These are phyloP conservation scores for Fusarium protoensiforme DNA, from an alignment of 2,329 filamentous ascomycete genomes.

Conservation along the genomic window DNA sequence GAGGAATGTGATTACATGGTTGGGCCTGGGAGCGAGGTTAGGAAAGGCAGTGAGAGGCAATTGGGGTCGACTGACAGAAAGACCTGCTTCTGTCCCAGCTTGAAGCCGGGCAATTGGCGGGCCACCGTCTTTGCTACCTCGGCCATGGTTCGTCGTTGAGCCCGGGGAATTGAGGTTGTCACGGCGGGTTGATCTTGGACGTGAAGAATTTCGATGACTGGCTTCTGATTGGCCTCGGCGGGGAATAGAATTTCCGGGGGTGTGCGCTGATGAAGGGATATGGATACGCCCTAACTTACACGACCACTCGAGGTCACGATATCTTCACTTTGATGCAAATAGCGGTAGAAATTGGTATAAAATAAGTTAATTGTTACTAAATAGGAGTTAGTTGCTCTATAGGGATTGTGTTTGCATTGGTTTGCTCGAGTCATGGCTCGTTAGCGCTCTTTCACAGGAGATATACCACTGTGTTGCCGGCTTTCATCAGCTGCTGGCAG, in stretches of 20 bases:
- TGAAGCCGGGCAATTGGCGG: constrained; percentile 56
- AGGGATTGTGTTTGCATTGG: not conserved
- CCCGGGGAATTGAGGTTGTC: constrained; percentile 36
- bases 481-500: constrained; percentile 9
- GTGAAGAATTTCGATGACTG: constrained; percentile 46
- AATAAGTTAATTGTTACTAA: not conserved
- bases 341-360: not conserved
- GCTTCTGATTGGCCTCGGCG: constrained; percentile 43
- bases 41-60: not conserved
- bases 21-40: constrained; percentile 68
- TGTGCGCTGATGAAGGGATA: constrained; percentile 14
- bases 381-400: not conserved
- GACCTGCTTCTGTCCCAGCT: constrained; percentile 64
- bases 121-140: constrained; percentile 52
- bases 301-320: not conserved
- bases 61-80: constrained; percentile 60
- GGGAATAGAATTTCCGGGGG: constrained; percentile 44
- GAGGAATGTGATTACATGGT: constrained; percentile 83
- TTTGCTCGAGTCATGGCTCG: not conserved
- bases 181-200: constrained; percentile 35
- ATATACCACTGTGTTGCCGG: not conserved
- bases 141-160: constrained; percentile 51
- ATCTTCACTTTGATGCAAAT: not conserved
- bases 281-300: constrained; percentile 23
- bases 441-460: not conserved